These are phyloP conservation scores for Trametes cubensis DNA, from an alignment of 768 basidiomycete genomes.

Conservation along the genomic window DNA sequence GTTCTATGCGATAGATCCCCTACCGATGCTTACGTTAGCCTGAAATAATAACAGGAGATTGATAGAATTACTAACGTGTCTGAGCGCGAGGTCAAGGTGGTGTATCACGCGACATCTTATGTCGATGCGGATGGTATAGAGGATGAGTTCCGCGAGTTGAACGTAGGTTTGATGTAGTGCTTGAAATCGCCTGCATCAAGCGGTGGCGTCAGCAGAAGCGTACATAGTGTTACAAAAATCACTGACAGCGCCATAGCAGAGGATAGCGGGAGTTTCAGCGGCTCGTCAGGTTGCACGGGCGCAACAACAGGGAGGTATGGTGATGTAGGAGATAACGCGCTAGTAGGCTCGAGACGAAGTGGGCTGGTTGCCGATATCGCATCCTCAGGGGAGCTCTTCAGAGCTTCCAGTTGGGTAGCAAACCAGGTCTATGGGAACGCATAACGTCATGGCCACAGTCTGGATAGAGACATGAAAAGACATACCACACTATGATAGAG, in stretches of 20 bases:
- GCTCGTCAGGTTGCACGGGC: slow-evolving; percentile 44
- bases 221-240: slow-evolving; percentile 45
- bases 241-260: slow-evolving; percentile 87
- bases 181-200: slow-evolving; percentile 74
- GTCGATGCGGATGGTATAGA: slow-evolving; percentile 87
- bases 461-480: slow-evolving; percentile 13
- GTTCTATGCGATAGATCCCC: slow-evolving; percentile 84
- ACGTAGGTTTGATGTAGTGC: slow-evolving; percentile 89
- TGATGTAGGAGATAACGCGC: slow-evolving; percentile 47
- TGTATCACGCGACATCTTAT: slow-evolving; percentile 82
- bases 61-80: slow-evolving; percentile 40
- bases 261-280: slow-evolving; percentile 75
- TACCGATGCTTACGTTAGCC: slow-evolving; percentile 34
- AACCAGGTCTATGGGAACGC: slow-evolving; percentile 74
- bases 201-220: neutral
- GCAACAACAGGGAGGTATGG: slow-evolving; percentile 49
- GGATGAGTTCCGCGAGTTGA: slow-evolving; percentile 82
- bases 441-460: neutral
- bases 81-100: slow-evolving; percentile 79
- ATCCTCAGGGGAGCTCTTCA: slow-evolving; percentile 67
- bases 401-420: slow-evolving; percentile 62
- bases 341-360: slow-evolving; percentile 51
- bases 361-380: slow-evolving; percentile 54
- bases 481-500: slow-evolving; percentile 87
- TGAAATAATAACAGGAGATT: no score